Conservation (phyloP, 805 yeast species). For the Starmerella apis region DNA sequence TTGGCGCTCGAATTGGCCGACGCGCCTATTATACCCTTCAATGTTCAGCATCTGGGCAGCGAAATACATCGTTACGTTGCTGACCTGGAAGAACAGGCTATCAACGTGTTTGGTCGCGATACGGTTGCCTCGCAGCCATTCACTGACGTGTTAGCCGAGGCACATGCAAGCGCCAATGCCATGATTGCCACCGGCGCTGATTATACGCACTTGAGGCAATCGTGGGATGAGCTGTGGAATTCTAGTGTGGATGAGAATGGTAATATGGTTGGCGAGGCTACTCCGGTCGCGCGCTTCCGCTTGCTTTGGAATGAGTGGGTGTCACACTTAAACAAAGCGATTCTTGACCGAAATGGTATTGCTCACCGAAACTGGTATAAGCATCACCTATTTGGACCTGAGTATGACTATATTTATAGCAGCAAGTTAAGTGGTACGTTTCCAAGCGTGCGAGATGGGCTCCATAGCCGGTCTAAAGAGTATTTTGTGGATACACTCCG, state of each 20-base stretch:
- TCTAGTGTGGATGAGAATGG: slow-evolving; percentile 39
- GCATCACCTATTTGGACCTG: slow-evolving; percentile 62
- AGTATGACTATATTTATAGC: slow-evolving; percentile 44
- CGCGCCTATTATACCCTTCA: slow-evolving; percentile 64
- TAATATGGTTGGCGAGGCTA: slow-evolving; percentile 43
- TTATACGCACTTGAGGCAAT: slow-evolving; percentile 44
- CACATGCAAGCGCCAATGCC: slow-evolving; percentile 31
- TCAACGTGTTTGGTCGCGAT: slow-evolving; percentile 13
- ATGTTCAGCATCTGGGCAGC: slow-evolving; percentile 40
- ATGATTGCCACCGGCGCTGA: slow-evolving; percentile 40
- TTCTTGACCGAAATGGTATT: slow-evolving; percentile 38
- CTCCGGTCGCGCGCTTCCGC: slow-evolving; percentile 57
- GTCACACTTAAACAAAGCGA: slow-evolving; percentile 43
- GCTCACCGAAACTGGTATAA: slow-evolving; percentile 52
- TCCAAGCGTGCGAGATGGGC: slow-evolving; percentile 65
- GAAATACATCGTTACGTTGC: slow-evolving; percentile 37
- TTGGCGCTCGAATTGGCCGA: slow-evolving; percentile 55
- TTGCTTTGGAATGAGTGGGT: slow-evolving; percentile 73
- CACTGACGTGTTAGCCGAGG: slow-evolving; percentile 24
- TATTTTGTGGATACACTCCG: slow-evolving; percentile 38
- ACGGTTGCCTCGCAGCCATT: slow-evolving; percentile 21
- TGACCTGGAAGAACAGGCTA: slow-evolving; percentile 40
- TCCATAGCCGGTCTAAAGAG: slow-evolving; percentile 41
- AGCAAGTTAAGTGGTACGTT: slow-evolving; percentile 50
- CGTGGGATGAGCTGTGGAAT: slow-evolving; percentile 42